Conservation (phyloP, 1,139 yeast genomes). For the Blastobotrys ciferrii region DNA sequence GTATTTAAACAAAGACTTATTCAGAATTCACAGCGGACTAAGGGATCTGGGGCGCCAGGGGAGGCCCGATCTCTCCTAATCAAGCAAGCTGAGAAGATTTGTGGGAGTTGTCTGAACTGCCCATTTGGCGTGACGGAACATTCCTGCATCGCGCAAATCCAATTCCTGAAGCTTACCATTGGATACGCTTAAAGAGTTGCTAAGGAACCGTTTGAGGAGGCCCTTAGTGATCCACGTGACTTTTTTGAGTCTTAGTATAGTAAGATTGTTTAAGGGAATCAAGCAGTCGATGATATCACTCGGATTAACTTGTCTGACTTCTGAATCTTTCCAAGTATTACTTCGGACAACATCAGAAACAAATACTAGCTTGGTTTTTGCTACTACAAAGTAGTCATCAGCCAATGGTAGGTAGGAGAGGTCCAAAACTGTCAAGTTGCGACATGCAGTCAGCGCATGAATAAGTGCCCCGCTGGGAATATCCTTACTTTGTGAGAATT, state of each 20-base stretch:
- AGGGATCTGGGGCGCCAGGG: too few relatives aligned
- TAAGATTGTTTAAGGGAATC: conserved; percentile 20
- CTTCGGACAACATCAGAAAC: conserved; percentile 33
- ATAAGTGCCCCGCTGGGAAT: conserved; percentile 31
- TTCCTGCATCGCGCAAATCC: conserved; percentile 25
- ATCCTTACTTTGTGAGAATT: conserved; percentile 28
- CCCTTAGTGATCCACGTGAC: conserved; percentile 30
- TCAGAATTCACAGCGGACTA: too few relatives aligned
- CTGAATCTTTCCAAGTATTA: conserved; percentile 30
- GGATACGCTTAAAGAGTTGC: neutral
- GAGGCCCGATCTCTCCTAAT: too few relatives aligned
- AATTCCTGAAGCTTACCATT: conserved; percentile 12
- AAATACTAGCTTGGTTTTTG: conserved; percentile 19
- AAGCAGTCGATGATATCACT: conserved; percentile 26
- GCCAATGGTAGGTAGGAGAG: conserved; percentile 32
- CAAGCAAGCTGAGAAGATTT: neutral
- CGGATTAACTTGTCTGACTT: conserved; percentile 23
- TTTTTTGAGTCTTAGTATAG: conserved; percentile 22
- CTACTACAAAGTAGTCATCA: conserved; percentile 29
- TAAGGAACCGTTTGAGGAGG: conserved; percentile 18
- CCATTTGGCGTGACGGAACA: conserved; percentile 25
- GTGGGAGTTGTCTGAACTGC: conserved; percentile 19
- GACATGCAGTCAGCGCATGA: conserved; percentile 29
- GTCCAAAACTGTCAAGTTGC: conserved; percentile 25
- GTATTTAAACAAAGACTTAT: too few relatives aligned